Base-by-base conservation (phyloP, 2,329 filamentous ascomycete genomes). In the Didymella exigua region DNA sequence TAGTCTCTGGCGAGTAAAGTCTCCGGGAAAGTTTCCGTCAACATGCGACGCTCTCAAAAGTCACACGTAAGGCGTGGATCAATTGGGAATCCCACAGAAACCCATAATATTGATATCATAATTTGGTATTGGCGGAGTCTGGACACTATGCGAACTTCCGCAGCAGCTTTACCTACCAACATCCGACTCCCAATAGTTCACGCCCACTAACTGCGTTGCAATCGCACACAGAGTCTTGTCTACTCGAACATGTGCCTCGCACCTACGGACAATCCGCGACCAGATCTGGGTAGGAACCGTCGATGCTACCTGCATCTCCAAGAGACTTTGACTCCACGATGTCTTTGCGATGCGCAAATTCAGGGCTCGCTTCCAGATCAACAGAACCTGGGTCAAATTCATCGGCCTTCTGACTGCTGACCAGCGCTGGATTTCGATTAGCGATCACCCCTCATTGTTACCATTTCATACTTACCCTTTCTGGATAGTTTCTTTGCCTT, bases 1-100 rank as follows among this genome's bases (percentile, higher is more conserved):
- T 8, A 5, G 36, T 24, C 7, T 16, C 23, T 26, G 3, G 13
- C 23, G 10, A n/a, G 21, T n/a, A 14, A 43, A 37, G 44, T 43
- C 44, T 31, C 50, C 50, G 44, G 38, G 19, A 2, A 48, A 54
- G 44, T 54, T 38, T 54, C 50, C 44, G 29, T 16, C 19, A n/a
- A 14, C 16, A 33, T 29, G 16, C 10, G 26, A 42, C 31, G 38
- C 24, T 13, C 24, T 10, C 4, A 9, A 24, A 31, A 2, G 13
- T 14, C 40, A 3, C 30, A 16, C 5, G 16, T 5, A 2, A 21
- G 1, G 18, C 3, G 13, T 13, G 2, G n/a, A 10, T 11, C 7
- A 7, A 23, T 21, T n/a, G 14, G 30, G 4, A 18, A 19, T 26
- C 3, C 11, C 26, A 16, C 4, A 19, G 10, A 24, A 4, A 24